These are phyloP conservation scores for Ilyonectria sp. DNA, from an alignment of 2,329 filamentous ascomycete genomes.

Conservation along the genomic window DNA sequence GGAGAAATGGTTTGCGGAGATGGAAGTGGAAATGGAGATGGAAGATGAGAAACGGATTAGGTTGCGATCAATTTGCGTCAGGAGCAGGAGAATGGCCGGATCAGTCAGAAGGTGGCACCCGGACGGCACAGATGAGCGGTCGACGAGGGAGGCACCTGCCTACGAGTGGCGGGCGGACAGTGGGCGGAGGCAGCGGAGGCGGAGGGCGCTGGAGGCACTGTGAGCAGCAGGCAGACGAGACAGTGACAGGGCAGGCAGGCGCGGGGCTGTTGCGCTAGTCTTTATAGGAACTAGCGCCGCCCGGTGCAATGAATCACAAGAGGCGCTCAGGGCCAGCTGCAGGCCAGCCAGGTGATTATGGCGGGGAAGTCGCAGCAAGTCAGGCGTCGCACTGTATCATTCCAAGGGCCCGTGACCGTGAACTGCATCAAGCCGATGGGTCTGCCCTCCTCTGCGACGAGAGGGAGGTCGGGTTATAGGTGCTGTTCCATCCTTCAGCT, in stretches of 20 bases:
- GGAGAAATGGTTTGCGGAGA: conserved; percentile 26
- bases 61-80: conserved; percentile 49
- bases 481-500: not conserved
- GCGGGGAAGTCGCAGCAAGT: conserved; percentile 43
- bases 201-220: conserved; percentile 24
- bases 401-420: conserved; percentile 35
- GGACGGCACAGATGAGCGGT: conserved; percentile 47
- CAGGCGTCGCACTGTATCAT: conserved; percentile 46
- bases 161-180: conserved; percentile 20
- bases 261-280: conserved; percentile 46
- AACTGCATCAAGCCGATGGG: not conserved
- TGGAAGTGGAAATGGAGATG: conserved; percentile 43
- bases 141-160: conserved; percentile 41
- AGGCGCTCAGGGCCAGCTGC: conserved; percentile 32
- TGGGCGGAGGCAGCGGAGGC: conserved; percentile 41
- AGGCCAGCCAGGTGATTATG: conserved; percentile 45
- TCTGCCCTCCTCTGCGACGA: not conserved
- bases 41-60: conserved; percentile 46
- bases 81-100: conserved; percentile 48
- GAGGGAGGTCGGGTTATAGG: not conserved
- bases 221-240: conserved; percentile 41
- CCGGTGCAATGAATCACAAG: conserved; percentile 47
- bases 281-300: conserved; percentile 25
- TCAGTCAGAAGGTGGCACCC: conserved; percentile 45
- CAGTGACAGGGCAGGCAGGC: conserved; percentile 43